Conservation (phyloP, 768 basidiomycete genomes). For the Suillus occidentalis region DNA sequence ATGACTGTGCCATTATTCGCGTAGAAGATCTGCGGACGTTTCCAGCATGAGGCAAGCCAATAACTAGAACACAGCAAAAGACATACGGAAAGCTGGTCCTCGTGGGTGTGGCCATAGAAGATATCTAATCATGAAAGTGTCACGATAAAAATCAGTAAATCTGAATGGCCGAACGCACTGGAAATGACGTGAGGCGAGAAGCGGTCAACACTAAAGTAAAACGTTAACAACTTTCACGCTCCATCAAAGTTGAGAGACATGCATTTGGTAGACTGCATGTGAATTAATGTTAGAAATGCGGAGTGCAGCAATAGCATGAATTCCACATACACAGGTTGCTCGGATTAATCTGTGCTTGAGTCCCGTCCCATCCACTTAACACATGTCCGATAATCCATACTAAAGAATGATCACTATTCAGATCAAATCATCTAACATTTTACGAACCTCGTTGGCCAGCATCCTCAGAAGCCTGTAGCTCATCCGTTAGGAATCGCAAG, state of each 20-base stretch:
- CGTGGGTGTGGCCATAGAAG: conserved; percentile 74
- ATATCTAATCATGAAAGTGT: conserved; percentile 41
- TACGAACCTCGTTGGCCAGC: conserved; percentile 42
- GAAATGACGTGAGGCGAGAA: conserved; percentile 49
- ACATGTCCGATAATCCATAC: conserved; percentile 55
- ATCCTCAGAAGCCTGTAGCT: conserved; percentile 54
- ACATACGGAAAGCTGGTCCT: conserved; percentile 62
- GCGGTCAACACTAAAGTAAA: conserved; percentile 39
- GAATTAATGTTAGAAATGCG: conserved; percentile 2
- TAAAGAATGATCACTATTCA: conserved; percentile 13
- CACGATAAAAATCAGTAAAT: neutral
- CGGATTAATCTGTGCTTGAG: conserved; percentile 41
- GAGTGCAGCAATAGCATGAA: neutral
- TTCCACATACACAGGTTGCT: conserved; percentile 42
- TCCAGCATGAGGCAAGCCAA: neutral
- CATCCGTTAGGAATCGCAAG: conserved; percentile 50
- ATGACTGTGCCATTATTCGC: conserved; percentile 64
- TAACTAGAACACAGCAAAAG: neutral
- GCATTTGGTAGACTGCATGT: conserved; percentile 48
- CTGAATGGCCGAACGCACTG: conserved; percentile 29
- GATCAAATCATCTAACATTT: neutral
- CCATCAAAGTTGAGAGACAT: conserved; percentile 2
- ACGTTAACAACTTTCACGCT: neutral
- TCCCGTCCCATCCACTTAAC: conserved; percentile 46
- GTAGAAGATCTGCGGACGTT: conserved; percentile 56